A percentile compares a stretch with the other conserved stretches of the same genome.
These are phyloP conservation scores for Saturnispora sekii DNA, from an alignment of 805 yeast genomes.

Conservation along the genomic window DNA sequence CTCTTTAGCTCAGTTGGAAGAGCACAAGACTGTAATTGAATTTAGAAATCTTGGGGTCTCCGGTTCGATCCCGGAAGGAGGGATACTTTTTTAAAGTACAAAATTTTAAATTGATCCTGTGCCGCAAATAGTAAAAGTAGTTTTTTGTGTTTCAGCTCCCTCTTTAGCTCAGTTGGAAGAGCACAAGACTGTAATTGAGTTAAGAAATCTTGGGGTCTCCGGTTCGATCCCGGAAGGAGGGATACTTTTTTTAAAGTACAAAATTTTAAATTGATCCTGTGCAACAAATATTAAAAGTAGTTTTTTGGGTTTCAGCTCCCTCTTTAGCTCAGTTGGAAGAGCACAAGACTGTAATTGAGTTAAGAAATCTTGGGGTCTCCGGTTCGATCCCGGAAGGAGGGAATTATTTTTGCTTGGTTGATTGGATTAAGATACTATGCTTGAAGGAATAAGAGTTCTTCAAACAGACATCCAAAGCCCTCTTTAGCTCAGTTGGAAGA, in stretches of 20 bases:
- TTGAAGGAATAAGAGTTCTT: neutral
- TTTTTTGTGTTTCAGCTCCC: too few relatives aligned
- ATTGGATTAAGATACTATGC: neutral
- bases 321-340: conserved; percentile 19
- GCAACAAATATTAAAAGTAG: too few relatives aligned
- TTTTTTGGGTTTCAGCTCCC: conserved; percentile 13
- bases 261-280: too few relatives aligned
- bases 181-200: conserved; percentile 16
- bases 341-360: conserved; percentile 16
- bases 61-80: conserved; percentile 20
- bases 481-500: conserved; percentile 20
- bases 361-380: conserved; percentile 17
- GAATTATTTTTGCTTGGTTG: conserved; percentile 2
- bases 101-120: too few relatives aligned
- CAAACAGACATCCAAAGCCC: conserved; percentile 8
- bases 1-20: conserved; percentile 20
- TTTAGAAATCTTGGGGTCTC: conserved; percentile 17
- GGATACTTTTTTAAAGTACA: too few relatives aligned
- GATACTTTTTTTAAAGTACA: conserved; percentile 8
- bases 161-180: conserved; percentile 20
- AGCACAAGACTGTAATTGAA: conserved; percentile 17
- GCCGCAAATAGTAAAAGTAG: too few relatives aligned
- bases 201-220: conserved; percentile 17
- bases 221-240: conserved; percentile 20
- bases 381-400: conserved; percentile 20